Conservation (phyloP, 179 eudicot genomes). For the Spinacia oleracea region DNA sequence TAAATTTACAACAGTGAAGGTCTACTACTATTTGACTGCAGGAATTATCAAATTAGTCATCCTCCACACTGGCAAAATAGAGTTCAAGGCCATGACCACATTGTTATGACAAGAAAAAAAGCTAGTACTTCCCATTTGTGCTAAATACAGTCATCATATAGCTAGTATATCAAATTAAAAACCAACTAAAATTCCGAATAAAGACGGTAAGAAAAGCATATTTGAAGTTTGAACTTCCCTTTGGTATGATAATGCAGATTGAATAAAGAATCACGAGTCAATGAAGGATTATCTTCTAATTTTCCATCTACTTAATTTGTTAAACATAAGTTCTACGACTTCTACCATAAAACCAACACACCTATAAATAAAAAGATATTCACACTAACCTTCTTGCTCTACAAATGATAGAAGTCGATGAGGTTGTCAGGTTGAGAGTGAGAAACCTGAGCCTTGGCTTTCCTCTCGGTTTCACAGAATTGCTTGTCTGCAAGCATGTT, state of each 20-base stretch:
- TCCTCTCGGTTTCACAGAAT: too few species aligned
- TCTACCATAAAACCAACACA: neutral
- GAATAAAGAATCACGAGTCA: too few species aligned
- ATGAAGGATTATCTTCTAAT: neutral
- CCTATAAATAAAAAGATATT: neutral
- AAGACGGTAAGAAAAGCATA: neutral
- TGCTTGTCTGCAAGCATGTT: too few species aligned
- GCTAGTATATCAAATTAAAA: neutral
- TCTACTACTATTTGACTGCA: too few species aligned
- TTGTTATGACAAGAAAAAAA: neutral
- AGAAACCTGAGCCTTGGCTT: too few species aligned
- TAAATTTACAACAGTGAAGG: neutral
- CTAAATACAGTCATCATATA: neutral
- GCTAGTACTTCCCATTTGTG: neutral
- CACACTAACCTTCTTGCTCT: constrained; percentile 84
- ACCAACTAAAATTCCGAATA: neutral
- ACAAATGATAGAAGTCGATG: constrained; percentile 92
- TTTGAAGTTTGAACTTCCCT: neutral
- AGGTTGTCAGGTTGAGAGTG: too few species aligned
- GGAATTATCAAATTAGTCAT: neutral
- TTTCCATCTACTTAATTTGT: neutral
- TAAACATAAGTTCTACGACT: neutral
- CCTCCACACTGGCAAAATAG: neutral
- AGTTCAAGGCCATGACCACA: neutral
- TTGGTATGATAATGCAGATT: neutral